A percentile compares a stretch with the other conserved stretches of the same genome.
Conservation (phyloP, 768 basidiomycete genomes). For the Kwoniella shandongensis region DNA sequence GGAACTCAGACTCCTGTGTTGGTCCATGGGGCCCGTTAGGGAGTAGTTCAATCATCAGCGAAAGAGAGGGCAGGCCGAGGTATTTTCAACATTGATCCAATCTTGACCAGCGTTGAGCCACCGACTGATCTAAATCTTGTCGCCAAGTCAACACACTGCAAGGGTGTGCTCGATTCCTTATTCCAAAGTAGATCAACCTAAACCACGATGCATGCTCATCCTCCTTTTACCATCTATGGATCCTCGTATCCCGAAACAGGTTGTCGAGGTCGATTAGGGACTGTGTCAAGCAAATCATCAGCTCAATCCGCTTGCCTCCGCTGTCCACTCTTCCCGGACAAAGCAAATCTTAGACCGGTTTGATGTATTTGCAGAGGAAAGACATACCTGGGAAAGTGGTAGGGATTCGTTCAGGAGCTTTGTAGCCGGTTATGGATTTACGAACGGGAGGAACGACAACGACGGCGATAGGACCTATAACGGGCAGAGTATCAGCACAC, state of each 20-base stretch:
- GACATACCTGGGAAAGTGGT: conserved; percentile 75
- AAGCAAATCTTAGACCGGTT: background rate
- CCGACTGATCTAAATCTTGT: no score
- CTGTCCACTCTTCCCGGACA: background rate
- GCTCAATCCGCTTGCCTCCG: background rate
- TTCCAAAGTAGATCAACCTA: no score
- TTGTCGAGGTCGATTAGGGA: conserved; percentile 70
- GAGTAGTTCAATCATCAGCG: no score
- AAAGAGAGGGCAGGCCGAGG: no score
- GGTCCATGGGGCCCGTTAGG: no score
- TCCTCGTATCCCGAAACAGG: conserved; percentile 74
- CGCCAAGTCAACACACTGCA: no score
- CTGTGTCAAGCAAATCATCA: conserved; percentile 52
- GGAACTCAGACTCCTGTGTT: no score
- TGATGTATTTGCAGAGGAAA: background rate
- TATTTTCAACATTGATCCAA: no score
- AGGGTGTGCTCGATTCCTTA: no score
- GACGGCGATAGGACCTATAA: conserved; percentile 68
- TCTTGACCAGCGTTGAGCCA: no score
- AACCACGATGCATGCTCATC: no score
- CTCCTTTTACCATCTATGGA: conserved; percentile 28
- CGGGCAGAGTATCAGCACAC: background rate
- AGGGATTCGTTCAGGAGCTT: conserved; percentile 65
- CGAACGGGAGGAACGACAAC: conserved; percentile 77
- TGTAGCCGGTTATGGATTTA: conserved; percentile 65